Evolutionary conservation across 2,329 filamentous ascomycete genomes (phyloP).

Genomic region (Ilyonectria sp.): DNA sequence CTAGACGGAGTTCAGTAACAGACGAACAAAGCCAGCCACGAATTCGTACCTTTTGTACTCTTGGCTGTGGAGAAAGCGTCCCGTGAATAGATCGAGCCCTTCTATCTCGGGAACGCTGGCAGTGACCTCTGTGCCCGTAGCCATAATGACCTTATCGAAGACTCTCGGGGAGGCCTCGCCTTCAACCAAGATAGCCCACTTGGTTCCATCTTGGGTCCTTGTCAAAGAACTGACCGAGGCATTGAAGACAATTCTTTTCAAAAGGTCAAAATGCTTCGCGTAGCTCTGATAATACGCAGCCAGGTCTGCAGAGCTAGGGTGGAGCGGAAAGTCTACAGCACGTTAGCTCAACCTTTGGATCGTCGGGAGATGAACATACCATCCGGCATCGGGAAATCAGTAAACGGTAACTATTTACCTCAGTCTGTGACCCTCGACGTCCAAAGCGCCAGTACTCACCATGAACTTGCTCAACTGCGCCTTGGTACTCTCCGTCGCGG

Average conservation of each 20-base stretch:
- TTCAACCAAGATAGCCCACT: conserved; percentile 39
- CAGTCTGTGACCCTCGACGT: not conserved
- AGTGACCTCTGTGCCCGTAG: conserved; percentile 38
- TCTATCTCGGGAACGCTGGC: conserved; percentile 39
- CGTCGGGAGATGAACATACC: conserved; percentile 19
- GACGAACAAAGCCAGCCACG: not conserved
- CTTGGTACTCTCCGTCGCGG: conserved; percentile 36
- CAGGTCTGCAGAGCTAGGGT: conserved; percentile 34
- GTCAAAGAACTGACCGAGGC: conserved; percentile 27
- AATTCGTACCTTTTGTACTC: conserved; percentile 41
- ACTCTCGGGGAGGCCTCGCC: conserved; percentile 27
- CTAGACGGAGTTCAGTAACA: conserved; percentile 15
- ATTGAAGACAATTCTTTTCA: conserved; percentile 38
- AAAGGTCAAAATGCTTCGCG: conserved; percentile 37
- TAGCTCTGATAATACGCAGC: conserved; percentile 43
- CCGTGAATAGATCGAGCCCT: conserved; percentile 36
- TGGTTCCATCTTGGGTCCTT: conserved; percentile 26
- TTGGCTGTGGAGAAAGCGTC: conserved; percentile 42
- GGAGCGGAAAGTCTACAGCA: conserved; percentile 34
- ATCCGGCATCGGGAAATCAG: conserved; percentile 45
- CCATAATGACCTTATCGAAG: conserved; percentile 47
- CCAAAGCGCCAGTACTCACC: conserved; percentile 23
- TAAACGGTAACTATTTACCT: conserved; percentile 36
- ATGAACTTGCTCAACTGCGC: conserved; percentile 47
- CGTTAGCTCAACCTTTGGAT: not conserved